Evolutionary conservation across 1,284 basidiomycete species (phyloP).

Genomic region (Psilocybe mexicana): DNA sequence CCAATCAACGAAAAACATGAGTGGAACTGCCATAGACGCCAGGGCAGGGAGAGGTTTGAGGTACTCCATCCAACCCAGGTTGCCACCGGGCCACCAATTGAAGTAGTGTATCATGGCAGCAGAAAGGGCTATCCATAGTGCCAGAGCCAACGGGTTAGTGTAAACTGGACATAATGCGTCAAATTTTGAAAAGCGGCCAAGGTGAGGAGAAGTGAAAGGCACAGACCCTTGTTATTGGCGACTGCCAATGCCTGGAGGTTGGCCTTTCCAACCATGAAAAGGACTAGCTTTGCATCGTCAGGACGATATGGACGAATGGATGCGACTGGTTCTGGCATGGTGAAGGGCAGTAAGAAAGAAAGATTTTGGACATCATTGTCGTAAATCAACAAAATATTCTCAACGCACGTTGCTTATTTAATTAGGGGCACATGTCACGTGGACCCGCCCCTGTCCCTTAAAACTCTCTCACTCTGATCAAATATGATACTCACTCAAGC

Average conservation of each 20-base stretch:
- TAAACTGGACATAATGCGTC: constrained; percentile 45
- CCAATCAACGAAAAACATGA: constrained; percentile 75
- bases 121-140: constrained; percentile 61
- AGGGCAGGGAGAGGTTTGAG: constrained; percentile 66
- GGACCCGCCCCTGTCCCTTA: background rate
- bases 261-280: constrained; percentile 68
- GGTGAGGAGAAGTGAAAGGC: background rate
- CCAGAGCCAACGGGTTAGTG: constrained; percentile 57
- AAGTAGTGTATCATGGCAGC: constrained; percentile 57
- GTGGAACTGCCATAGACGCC: constrained; percentile 59
- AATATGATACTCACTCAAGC: no score
- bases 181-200: background rate
- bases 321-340: constrained; percentile 34
- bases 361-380: constrained; percentile 1
- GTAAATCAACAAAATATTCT: background rate
- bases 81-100: constrained; percentile 62
- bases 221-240: constrained; percentile 66
- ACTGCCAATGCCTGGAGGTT: constrained; percentile 70
- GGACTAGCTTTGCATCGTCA: constrained; percentile 57
- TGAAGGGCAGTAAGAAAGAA: constrained; percentile 7
- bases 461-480: no score
- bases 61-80: constrained; percentile 48
- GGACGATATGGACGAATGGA: constrained; percentile 54
- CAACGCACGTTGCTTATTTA: constrained; percentile 22
- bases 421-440: background rate